Base-by-base conservation (phyloP, 2,329 filamentous ascomycete genomes). In the Trichophyton benhamiae region DNA sequence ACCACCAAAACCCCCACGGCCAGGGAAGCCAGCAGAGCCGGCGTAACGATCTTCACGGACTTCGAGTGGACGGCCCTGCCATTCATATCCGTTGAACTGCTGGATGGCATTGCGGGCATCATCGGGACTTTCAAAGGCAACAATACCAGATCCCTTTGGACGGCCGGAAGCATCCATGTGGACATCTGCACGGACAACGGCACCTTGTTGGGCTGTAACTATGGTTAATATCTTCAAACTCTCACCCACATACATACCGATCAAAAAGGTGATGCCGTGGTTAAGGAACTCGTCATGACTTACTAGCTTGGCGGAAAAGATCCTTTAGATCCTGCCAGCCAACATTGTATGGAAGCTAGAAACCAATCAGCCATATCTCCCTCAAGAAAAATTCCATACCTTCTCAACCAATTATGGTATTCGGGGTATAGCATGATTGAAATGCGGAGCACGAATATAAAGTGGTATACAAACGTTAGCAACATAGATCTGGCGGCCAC, bases 281-380 rank as follows among this genome's bases (percentile, higher is more conserved):
- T 38, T 8, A 20, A 33, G 38, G 27, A 42, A 9, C 17, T 38
- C 13, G 41, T 20, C 30, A 57, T 64, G 58, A 81, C 90, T 82
- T 82, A 96, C 91, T 89, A 78, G 94, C 91, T 83, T 96, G 91
- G 72, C 94, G 89, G 82, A 99, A 99, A 67, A 99, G 82, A 76
- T 99, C 94, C 79, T 99, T 99, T 68, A 99, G 80, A 76, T 99
- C 94, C 78, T 99, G 94, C 94, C 94, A 99, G 74, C 94, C 94
- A 69, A 95, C 89, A 67, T 90, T 95, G 79, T 91, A 99, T 20
- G 94, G 94, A 68, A 99, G 88, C 94, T 99, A 77, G 48, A 48
- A 65, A 70, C 66, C 70, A 57, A 74, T 76, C 69, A 79, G 76
- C 68, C 62, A 68, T 9, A 53, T 11, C n/a, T 22, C 55, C 13